These are phyloP conservation scores for Quercus agrifolia DNA, from an alignment of 306 rosid genomes.

Conservation along the genomic window DNA sequence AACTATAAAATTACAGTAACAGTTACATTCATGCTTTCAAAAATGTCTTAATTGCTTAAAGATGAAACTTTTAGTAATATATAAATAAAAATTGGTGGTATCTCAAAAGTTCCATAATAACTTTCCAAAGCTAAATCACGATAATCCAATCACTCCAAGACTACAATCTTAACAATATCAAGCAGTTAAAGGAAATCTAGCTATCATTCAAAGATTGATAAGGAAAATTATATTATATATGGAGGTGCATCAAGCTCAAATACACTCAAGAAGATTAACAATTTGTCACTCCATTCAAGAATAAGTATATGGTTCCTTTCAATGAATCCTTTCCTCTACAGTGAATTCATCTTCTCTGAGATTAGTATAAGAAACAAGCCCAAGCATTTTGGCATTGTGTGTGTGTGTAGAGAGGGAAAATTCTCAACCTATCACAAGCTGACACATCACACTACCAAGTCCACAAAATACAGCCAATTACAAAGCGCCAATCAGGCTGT, in stretches of 20 bases:
- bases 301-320: slow-evolving; percentile 92
- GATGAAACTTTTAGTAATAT: background rate
- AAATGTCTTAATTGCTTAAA: background rate
- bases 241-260: slow-evolving; percentile 2
- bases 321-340: slow-evolving; percentile 76
- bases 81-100: background rate
- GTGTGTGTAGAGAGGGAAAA: no score
- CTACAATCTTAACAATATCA: no score
- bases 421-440: no score
- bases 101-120: no score
- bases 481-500: no score
- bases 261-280: slow-evolving; percentile 46
- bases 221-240: background rate
- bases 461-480: no score
- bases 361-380: slow-evolving; percentile 27
- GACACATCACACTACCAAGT: no score
- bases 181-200: background rate
- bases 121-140: no score
- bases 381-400: slow-evolving; percentile 53
- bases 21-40: background rate
- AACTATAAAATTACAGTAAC: background rate
- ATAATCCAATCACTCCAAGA: no score
- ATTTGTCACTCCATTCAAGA: slow-evolving; percentile 98
- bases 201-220: background rate
- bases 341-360: slow-evolving; percentile 43